Evolutionary conservation across 306 rosid genomes (phyloP), one percentile per base, ranked within the genome.

Genomic region (Comarum palustre): DNA sequence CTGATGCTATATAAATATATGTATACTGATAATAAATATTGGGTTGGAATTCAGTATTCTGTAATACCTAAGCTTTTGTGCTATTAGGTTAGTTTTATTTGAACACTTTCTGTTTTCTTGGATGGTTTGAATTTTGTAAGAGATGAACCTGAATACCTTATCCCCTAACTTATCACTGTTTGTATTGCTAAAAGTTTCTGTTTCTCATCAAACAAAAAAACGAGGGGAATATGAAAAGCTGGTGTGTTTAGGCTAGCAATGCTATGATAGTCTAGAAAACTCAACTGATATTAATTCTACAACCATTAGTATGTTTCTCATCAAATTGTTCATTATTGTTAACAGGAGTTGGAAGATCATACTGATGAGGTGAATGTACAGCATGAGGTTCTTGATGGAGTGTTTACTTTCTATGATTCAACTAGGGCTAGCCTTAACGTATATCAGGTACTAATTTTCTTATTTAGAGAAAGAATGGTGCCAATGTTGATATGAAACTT

Each of bases 321-420:
- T 48, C 29, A 20, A 51, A 70, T 70, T 25, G 19, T 47, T 5
- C 16, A 50, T 34, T 71, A 16, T 39, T 83, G 27, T 54, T 63
- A 69, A 32, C 83, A 95, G 99, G 99, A 90, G 81, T 82, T 95
- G 81, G 96, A 91, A 86, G 96, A 84, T 58, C 96, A 90, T 50
- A 91, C 97, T 16, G 88, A 83, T 77, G 87, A 84, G 75, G 97
- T 95, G 78, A 81, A 79, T 73, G 69, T 95, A 74, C 96, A 95
- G 75, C 89, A 92, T 60, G 99, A 91, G 74, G 83, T 82, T 71
- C 86, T 95, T 58, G 97, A 95, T 46, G 99, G 96, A 66, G 79
- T 86, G 71, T 90, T 95, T 88, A 90, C 96, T 61, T 91, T 95
- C 83, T 91, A 91, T 77, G 96, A 88, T 87, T 86, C 90, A 62